phyloP scores from a whole-genome alignment of 306 rosid genomes.

The Corylus americana region DNA sequence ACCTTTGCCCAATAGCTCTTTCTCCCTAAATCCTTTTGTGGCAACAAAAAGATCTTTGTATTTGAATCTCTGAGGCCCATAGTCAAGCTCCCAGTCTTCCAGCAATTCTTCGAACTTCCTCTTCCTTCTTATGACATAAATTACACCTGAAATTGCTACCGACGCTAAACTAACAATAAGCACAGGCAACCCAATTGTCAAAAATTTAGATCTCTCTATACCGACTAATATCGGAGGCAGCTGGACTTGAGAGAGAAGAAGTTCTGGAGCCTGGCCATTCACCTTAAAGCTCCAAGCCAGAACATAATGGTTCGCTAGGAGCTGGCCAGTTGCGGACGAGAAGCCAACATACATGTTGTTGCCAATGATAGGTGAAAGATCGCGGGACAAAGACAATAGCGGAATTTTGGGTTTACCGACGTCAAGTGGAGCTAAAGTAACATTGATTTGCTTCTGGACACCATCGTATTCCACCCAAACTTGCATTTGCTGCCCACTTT shows the following conservation, averaged over 20 bases:
- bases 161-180: not conserved
- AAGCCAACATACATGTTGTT: slow-evolving; percentile 61
- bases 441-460: slow-evolving; percentile 36
- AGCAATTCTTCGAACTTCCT: slow-evolving; percentile 31
- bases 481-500: slow-evolving; percentile 50
- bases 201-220: slow-evolving; percentile 10
- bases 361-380: slow-evolving; percentile 29
- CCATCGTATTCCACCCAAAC: slow-evolving; percentile 75
- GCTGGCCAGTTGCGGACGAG: slow-evolving; percentile 64
- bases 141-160: slow-evolving; percentile 15
- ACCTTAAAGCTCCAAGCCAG: slow-evolving; percentile 69
- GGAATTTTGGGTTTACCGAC: slow-evolving; percentile 42
- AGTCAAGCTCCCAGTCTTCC: slow-evolving; percentile 45
- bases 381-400: slow-evolving; percentile 42
- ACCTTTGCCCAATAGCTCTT: slow-evolving; percentile 29
- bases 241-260: slow-evolving; percentile 45
- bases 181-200: slow-evolving; percentile 27
- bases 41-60: slow-evolving; percentile 39
- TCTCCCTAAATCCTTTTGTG: slow-evolving; percentile 40
- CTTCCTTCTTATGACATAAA: slow-evolving; percentile 29
- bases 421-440: slow-evolving; percentile 51
- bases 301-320: slow-evolving; percentile 50
- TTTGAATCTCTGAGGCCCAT: slow-evolving; percentile 40
- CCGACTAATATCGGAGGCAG: slow-evolving; percentile 27
- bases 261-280: slow-evolving; percentile 48